These are phyloP conservation scores for Oryza glaberrima DNA, from an alignment of 176 grass and related monocot genomes.

Conservation along the genomic window DNA sequence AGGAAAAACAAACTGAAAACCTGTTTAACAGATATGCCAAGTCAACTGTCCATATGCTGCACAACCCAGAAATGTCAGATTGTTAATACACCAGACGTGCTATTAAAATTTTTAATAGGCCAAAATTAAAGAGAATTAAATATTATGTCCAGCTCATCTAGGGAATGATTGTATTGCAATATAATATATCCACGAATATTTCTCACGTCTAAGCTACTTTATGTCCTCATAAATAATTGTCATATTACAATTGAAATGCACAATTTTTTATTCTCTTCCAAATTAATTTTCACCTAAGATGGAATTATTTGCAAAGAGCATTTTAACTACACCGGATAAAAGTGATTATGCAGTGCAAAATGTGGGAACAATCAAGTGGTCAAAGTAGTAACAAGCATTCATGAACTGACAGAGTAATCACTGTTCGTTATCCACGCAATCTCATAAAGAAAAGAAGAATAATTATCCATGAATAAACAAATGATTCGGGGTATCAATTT, in stretches of 20 bases:
- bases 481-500: background rate
- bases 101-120: background rate
- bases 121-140: slow-evolving; percentile 15
- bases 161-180: background rate
- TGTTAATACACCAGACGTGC: slow-evolving; percentile 7
- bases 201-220: background rate
- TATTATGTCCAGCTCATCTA: background rate
- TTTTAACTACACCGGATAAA: background rate
- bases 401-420: background rate
- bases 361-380: background rate
- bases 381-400: background rate
- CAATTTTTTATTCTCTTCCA: background rate
- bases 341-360: too few species aligned
- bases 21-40: slow-evolving; percentile 81
- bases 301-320: background rate
- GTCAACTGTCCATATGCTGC: slow-evolving; percentile 93
- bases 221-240: background rate
- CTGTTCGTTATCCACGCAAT: background rate
- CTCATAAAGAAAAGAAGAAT: background rate
- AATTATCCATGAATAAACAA: background rate
- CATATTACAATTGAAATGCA: background rate
- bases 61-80: background rate
- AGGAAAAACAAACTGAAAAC: slow-evolving; percentile 87
- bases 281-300: background rate
- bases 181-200: background rate